A percentile compares a stretch with the other conserved stretches of the same genome.
phyloP scores from a whole-genome alignment of 805 yeast genomes.

The Candida multigemmis region DNA sequence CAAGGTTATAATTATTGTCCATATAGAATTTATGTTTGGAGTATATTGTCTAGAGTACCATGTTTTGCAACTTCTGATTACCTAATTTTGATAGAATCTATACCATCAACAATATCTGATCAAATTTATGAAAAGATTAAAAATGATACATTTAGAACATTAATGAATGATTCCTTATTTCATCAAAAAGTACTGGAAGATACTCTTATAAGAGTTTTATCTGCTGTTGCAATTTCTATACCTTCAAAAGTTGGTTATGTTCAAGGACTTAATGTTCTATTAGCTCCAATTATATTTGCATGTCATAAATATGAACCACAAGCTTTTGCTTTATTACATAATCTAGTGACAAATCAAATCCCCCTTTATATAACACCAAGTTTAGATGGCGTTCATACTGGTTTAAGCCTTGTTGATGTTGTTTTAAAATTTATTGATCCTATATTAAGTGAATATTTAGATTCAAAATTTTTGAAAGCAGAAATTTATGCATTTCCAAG shows the following conservation, averaged over 20 bases:
- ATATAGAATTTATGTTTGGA: constrained; percentile 74
- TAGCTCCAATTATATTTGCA: constrained; percentile 75
- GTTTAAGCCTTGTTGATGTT: constrained; percentile 61
- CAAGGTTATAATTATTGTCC: constrained; percentile 48
- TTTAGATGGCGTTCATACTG: constrained; percentile 75
- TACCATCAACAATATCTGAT: constrained; percentile 37
- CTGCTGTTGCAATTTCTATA: constrained; percentile 55
- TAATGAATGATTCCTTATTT: constrained; percentile 64
- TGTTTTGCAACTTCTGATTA: constrained; percentile 51
- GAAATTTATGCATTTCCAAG: constrained; percentile 83
- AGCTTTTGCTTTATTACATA: constrained; percentile 65
- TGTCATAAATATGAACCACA: constrained; percentile 72
- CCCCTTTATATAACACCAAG: constrained; percentile 76
- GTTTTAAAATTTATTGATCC: constrained; percentile 69
- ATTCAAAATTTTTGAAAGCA: constrained; percentile 63
- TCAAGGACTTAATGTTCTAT: constrained; percentile 85
- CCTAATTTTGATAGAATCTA: constrained; percentile 35
- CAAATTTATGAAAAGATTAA: constrained; percentile 62
- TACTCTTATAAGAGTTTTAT: constrained; percentile 56
- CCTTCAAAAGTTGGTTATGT: constrained; percentile 45
- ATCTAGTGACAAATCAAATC: constrained; percentile 51
- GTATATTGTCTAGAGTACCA: constrained; percentile 58
- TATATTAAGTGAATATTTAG: constrained; percentile 48
- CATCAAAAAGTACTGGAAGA: constrained; percentile 61
- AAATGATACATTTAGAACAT: constrained; percentile 80